A percentile compares a stretch with the other conserved stretches of the same genome.
Evolutionary conservation across 2,329 filamentous ascomycete genomes (phyloP).

Genomic region (Capronia coronata): DNA sequence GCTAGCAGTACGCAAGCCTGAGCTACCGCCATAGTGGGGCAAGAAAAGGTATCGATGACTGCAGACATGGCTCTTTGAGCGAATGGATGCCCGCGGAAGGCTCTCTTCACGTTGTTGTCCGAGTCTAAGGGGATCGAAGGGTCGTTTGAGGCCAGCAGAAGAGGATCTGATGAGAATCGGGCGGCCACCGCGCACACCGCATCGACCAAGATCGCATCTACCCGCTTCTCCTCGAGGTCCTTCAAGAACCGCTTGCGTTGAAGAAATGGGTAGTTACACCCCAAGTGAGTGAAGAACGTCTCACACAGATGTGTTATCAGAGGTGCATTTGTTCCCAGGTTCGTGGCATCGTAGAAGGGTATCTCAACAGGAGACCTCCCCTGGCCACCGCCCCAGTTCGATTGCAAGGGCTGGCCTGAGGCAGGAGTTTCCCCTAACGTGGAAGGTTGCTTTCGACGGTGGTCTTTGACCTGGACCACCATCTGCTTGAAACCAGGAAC

Average conservation of each 20-base stretch:
- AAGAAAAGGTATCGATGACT: slow-evolving; percentile 74
- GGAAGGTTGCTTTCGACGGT: slow-evolving; percentile 16
- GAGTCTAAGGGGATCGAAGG: slow-evolving; percentile 42
- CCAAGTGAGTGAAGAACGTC: slow-evolving; percentile 73
- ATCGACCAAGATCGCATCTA: slow-evolving; percentile 80
- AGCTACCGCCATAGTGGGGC: slow-evolving; percentile 73
- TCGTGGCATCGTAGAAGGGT: slow-evolving; percentile 70
- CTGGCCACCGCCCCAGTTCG: slow-evolving; percentile 1
- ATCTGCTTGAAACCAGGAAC: slow-evolving; percentile 90
- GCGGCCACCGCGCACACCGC: slow-evolving; percentile 77
- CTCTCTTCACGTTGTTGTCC: slow-evolving; percentile 39
- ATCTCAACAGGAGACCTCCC: slow-evolving; percentile 32
- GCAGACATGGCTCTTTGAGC: slow-evolving; percentile 76
- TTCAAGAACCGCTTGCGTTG: slow-evolving; percentile 64
- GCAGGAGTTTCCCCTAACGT: slow-evolving; percentile 18
- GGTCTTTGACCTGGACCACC: slow-evolving; percentile 45
- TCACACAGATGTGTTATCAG: slow-evolving; percentile 71
- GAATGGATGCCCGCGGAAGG: slow-evolving; percentile 69
- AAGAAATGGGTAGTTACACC: slow-evolving; percentile 80
- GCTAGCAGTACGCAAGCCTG: slow-evolving; percentile 78
- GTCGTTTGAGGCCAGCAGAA: slow-evolving; percentile 47
- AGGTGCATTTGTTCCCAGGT: slow-evolving; percentile 62
- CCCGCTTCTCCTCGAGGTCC: slow-evolving; percentile 71
- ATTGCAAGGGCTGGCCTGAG: slow-evolving; percentile 13
- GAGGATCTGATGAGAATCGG: slow-evolving; percentile 62